phyloP scores from a whole-genome alignment of 257 asterid species.

The Gardenia jasminoides region DNA sequence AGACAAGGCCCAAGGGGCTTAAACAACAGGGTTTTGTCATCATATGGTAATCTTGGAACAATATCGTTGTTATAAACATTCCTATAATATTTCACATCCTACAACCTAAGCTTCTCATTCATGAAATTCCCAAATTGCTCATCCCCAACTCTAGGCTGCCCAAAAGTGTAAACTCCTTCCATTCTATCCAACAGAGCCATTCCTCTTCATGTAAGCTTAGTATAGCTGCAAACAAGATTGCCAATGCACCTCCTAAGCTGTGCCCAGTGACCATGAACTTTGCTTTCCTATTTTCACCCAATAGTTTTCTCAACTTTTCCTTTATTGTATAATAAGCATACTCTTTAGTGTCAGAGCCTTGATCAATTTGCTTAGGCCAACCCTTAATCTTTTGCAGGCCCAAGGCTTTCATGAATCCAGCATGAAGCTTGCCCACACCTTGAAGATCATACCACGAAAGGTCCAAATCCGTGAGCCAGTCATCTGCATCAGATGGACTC shows the following conservation, averaged over 20 bases:
- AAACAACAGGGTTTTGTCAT: conserved; percentile 52
- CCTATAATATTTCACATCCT: conserved; percentile 48
- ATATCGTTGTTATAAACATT: conserved; percentile 59
- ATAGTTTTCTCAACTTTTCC: conserved; percentile 36
- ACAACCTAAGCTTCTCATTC: conserved; percentile 37
- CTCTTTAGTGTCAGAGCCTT: conserved; percentile 8
- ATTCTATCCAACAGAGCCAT: conserved; percentile 34
- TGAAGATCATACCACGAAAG: conserved; percentile 61
- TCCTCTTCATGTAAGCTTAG: conserved; percentile 55
- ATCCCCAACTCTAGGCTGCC: conserved; percentile 82
- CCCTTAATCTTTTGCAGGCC: conserved; percentile 53
- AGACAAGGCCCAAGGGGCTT: conserved; percentile 74
- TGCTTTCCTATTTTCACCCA: conserved; percentile 33
- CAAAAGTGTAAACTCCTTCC: conserved; percentile 79
- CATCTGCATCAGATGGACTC: conserved; percentile 44
- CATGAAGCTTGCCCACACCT: conserved; percentile 50
- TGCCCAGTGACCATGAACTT: conserved; percentile 64
- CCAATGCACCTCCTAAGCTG: conserved; percentile 77
- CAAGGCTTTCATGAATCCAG: conserved; percentile 63
- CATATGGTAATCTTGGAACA: conserved; percentile 76
- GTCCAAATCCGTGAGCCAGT: conserved; percentile 61
- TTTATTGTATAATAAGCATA: conserved; percentile 60
- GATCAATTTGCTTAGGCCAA: conserved; percentile 47
- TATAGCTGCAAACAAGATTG: conserved; percentile 45
- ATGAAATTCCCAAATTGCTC: conserved; percentile 59